Percentiles rank a stretch among this genome's conserved stretches.
Conservation (phyloP, 2,329 filamentous ascomycete genomes). For the Daldinia sp. region DNA sequence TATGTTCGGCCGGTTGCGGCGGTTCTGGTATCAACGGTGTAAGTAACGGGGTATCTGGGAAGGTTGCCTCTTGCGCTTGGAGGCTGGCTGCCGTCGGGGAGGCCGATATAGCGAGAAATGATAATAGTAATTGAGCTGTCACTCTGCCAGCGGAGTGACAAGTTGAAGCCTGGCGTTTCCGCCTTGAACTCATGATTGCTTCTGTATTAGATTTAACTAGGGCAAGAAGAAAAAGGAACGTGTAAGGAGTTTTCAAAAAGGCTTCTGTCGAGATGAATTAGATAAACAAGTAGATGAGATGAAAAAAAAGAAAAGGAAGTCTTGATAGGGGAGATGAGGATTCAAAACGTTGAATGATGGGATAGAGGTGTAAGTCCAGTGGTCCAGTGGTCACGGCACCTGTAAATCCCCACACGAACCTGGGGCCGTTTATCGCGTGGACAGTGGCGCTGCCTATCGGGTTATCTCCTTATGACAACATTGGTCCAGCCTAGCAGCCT, state of each 20-base stretch:
- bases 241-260: not conserved
- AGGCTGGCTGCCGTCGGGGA: constrained; percentile 50
- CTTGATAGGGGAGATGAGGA: constrained; percentile 27
- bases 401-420: constrained; percentile 30
- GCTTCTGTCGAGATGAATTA: not conserved
- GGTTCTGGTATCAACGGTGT: constrained; percentile 53
- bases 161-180: constrained; percentile 40
- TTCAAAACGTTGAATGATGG: constrained; percentile 20
- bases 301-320: constrained; percentile 2
- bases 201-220: not conserved
- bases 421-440: constrained; percentile 32
- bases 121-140: constrained; percentile 69
- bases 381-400: constrained; percentile 29
- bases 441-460: constrained; percentile 29
- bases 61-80: constrained; percentile 51
- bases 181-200: constrained; percentile 41
- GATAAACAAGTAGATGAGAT: constrained; percentile 7
- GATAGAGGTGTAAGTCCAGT: constrained; percentile 15
- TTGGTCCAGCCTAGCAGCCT: constrained; percentile 12
- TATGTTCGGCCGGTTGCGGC: constrained; percentile 61
- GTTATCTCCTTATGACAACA: constrained; percentile 29
- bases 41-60: constrained; percentile 55
- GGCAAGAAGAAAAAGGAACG: not conserved
- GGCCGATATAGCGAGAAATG: constrained; percentile 69
- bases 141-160: constrained; percentile 69